phyloP scores from a whole-genome alignment of 2,329 filamentous ascomycete genomes.

The Phyllosticta citrichinensis region DNA sequence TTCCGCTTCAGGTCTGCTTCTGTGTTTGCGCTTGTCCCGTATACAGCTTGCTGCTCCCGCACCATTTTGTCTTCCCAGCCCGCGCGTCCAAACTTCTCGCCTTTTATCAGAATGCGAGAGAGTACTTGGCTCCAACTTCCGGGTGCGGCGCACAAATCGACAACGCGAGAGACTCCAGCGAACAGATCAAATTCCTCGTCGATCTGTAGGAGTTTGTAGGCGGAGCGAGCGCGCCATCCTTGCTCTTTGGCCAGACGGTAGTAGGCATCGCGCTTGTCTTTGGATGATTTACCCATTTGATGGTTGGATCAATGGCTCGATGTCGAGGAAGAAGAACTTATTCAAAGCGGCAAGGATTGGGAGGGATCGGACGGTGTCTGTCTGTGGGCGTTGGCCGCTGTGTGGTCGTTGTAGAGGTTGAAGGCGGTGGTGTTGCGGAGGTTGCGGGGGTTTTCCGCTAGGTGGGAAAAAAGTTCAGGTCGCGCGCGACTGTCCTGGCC shows the following conservation, averaged over 20 bases:
- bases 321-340: too few relatives aligned
- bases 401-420: background rate
- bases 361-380: background rate
- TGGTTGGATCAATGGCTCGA: background rate
- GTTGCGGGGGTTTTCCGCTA: slow-evolving; percentile 9
- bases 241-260: slow-evolving; percentile 97
- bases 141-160: slow-evolving; percentile 90
- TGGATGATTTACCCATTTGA: slow-evolving; percentile 88
- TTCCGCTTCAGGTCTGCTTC: background rate
- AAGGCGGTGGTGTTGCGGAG: slow-evolving; percentile 6
- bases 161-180: slow-evolving; percentile 77
- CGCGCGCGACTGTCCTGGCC: background rate
- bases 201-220: slow-evolving; percentile 93
- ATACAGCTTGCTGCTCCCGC: slow-evolving; percentile 37
- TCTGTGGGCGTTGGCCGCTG: background rate
- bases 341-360: background rate
- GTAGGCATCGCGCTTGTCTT: slow-evolving; percentile 97
- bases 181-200: slow-evolving; percentile 96
- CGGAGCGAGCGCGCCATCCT: slow-evolving; percentile 91
- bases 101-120: slow-evolving; percentile 85
- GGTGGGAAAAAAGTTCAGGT: slow-evolving; percentile 5
- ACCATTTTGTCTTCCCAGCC: slow-evolving; percentile 82
- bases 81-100: slow-evolving; percentile 75
- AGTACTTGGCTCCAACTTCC: slow-evolving; percentile 97
- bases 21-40: background rate